phyloP scores from a whole-genome alignment of 1,284 basidiomycete species.

The Malassezia nana region DNA sequence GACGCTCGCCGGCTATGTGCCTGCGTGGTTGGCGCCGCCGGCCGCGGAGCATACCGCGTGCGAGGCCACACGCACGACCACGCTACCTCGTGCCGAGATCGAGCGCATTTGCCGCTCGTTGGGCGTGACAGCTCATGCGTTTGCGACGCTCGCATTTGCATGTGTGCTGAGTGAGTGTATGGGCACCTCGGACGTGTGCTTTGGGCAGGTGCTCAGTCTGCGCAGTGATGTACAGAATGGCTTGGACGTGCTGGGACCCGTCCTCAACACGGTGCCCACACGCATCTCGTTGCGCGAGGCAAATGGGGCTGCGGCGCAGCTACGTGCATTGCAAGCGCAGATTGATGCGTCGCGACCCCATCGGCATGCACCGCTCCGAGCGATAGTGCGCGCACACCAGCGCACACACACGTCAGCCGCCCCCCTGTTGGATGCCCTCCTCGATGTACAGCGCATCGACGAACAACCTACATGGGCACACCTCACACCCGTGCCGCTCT shows the following conservation, averaged over 20 bases:
- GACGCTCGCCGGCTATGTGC: constrained; percentile 19
- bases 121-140: constrained; percentile 29
- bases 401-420: constrained; percentile 4
- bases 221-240: constrained; percentile 27
- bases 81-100: background rate
- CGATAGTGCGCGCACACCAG: constrained; percentile 20
- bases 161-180: constrained; percentile 28
- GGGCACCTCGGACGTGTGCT: constrained; percentile 27
- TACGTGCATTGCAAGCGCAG: constrained; percentile 20
- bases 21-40: constrained; percentile 8
- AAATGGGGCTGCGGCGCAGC: background rate
- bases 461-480: background rate
- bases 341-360: constrained; percentile 31
- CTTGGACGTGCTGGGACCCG: constrained; percentile 31
- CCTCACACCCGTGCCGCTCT: background rate
- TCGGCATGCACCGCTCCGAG: constrained; percentile 32
- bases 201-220: constrained; percentile 39
- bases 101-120: constrained; percentile 14
- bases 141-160: constrained; percentile 34
- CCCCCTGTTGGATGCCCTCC: constrained; percentile 34
- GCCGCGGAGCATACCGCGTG: background rate
- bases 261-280: constrained; percentile 39
- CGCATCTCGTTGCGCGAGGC: constrained; percentile 20
- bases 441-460: constrained; percentile 32
- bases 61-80: constrained; percentile 1